phyloP scores from a whole-genome alignment of 2,329 filamentous ascomycete genomes.

The Trichoderma lentiforme region DNA sequence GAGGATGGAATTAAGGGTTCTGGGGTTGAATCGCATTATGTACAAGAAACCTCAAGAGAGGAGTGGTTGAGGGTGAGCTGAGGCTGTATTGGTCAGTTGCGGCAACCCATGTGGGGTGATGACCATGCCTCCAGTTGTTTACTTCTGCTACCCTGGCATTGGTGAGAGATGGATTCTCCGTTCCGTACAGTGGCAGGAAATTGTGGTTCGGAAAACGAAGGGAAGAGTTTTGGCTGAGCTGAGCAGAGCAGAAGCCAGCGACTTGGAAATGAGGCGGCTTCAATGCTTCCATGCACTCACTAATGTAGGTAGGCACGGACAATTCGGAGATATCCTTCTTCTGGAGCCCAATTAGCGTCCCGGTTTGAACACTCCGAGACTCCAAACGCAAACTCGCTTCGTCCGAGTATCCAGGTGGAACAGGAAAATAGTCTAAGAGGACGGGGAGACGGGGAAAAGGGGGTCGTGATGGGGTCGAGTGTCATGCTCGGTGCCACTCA shows the following conservation, averaged over 20 bases:
- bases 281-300: not conserved
- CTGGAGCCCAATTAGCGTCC: not conserved
- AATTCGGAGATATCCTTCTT: not conserved
- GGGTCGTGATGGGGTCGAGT: not conserved
- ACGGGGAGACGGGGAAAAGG: not conserved
- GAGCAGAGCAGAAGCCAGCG: not conserved
- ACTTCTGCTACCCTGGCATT: not conserved
- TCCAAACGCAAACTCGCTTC: not conserved
- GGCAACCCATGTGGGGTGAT: not conserved
- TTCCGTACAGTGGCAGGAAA: not conserved
- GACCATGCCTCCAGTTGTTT: not conserved
- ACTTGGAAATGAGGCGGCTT: not conserved
- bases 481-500: not conserved
- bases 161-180: not conserved
- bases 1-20: slow-evolving; percentile 11
- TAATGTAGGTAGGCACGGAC: not conserved
- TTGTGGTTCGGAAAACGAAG: not conserved
- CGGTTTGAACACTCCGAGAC: not conserved
- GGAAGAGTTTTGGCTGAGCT: not conserved
- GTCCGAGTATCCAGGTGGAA: not conserved
- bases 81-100: not conserved
- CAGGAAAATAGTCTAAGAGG: not conserved
- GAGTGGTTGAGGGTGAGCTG: not conserved
- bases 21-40: slow-evolving; percentile 14
- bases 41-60: not conserved